Evolutionary conservation across 2,329 filamentous ascomycete genomes (phyloP).

Genomic region (Aspergillus hiratsukae): DNA sequence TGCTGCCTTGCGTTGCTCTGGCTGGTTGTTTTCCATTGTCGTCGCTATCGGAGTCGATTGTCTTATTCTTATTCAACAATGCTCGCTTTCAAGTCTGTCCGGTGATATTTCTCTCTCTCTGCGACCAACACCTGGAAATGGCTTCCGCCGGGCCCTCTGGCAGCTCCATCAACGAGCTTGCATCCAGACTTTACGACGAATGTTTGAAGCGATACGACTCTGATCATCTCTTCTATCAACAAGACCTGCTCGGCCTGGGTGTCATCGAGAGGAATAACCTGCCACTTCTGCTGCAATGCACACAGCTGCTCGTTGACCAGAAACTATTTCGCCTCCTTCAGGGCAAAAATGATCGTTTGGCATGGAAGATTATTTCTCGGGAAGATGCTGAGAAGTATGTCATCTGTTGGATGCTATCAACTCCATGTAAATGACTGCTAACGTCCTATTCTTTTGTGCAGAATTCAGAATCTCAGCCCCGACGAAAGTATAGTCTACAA

Average conservation of each 20-base stretch:
- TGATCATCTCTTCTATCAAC: constrained; percentile 45
- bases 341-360: constrained; percentile 39
- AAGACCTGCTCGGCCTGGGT: constrained; percentile 41
- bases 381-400: constrained; percentile 48
- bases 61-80: constrained; percentile 28
- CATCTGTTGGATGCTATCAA: background rate
- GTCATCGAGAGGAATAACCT: constrained; percentile 43
- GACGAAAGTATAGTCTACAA: constrained; percentile 84
- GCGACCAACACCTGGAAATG: constrained; percentile 24
- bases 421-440: constrained; percentile 1
- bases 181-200: constrained; percentile 43
- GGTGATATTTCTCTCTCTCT: constrained; percentile 26
- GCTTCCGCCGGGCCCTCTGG: constrained; percentile 30
- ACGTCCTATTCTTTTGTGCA: constrained; percentile 14
- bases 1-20: background rate
- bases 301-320: constrained; percentile 43
- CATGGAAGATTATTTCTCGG: constrained; percentile 46
- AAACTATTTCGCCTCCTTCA: constrained; percentile 45
- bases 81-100: constrained; percentile 24
- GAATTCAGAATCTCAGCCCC: constrained; percentile 46
- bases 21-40: background rate
- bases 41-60: constrained; percentile 3
- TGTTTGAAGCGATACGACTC: constrained; percentile 37
- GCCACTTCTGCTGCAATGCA: constrained; percentile 39
- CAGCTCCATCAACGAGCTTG: constrained; percentile 34